phyloP scores from a whole-genome alignment of 805 yeast genomes.

The Nadsonia fulvescens region DNA sequence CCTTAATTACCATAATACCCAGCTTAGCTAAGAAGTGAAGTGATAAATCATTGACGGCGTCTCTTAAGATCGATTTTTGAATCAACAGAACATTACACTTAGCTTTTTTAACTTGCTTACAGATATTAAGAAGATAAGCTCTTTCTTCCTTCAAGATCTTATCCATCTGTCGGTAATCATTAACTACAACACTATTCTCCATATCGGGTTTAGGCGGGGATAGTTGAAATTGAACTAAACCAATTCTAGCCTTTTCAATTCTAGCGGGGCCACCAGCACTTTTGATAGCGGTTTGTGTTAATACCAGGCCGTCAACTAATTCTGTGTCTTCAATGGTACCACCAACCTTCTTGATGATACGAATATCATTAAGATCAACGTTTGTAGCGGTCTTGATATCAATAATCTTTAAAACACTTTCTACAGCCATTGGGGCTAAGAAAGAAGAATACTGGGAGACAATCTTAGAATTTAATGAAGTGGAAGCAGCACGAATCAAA shows the following conservation, averaged over 20 bases:
- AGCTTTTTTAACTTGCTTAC: conserved; percentile 91
- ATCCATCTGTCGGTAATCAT: conserved; percentile 98
- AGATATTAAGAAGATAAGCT: conserved; percentile 81
- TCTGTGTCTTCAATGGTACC: conserved; percentile 96
- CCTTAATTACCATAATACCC: conserved; percentile 86
- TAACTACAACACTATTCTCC: conserved; percentile 94
- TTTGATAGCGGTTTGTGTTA: conserved; percentile 79
- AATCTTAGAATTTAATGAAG: conserved; percentile 86
- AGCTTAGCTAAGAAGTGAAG: conserved; percentile 86
- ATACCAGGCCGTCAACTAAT: conserved; percentile 71
- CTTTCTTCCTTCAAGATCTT: conserved; percentile 95
- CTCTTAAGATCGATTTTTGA: conserved; percentile 85
- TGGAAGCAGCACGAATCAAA: conserved; percentile 78
- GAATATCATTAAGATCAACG: conserved; percentile 76
- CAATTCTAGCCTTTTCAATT: conserved; percentile 85
- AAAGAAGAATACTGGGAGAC: conserved; percentile 80
- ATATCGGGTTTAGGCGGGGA: conserved; percentile 96
- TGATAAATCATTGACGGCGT: conserved; percentile 87
- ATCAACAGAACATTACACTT: conserved; percentile 84
- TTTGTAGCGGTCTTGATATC: conserved; percentile 40
- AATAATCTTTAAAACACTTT: conserved; percentile 68
- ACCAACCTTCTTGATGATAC: conserved; percentile 84
- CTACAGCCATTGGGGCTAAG: conserved; percentile 87
- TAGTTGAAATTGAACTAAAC: conserved; percentile 78
- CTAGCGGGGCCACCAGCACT: conserved; percentile 90